A percentile compares a stretch with the other conserved stretches of the same genome.
Evolutionary conservation across 768 basidiomycete species (phyloP).

Genomic region (Nidula microcarpa): DNA sequence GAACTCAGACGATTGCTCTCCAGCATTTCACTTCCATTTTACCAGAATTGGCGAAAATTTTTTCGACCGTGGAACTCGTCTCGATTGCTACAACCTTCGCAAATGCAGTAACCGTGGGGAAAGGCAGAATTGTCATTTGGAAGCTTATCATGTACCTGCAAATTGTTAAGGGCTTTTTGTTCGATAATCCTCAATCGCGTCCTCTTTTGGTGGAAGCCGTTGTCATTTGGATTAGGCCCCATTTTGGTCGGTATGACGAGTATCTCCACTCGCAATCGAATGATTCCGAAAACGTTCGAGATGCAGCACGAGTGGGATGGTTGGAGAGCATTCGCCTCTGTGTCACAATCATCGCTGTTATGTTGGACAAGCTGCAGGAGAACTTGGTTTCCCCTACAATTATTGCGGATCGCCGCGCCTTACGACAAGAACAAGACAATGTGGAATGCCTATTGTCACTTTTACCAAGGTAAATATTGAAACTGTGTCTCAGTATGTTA

Average conservation of each 20-base stretch:
- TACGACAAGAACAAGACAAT: constrained; percentile 86
- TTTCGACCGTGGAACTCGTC: constrained; percentile 78
- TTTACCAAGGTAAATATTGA: constrained; percentile 66
- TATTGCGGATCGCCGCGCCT: constrained; percentile 53
- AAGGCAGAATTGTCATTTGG: constrained; percentile 89
- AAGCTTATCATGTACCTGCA: constrained; percentile 93
- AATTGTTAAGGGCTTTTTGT: constrained; percentile 83
- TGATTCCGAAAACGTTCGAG: constrained; percentile 65
- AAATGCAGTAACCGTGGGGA: constrained; percentile 71
- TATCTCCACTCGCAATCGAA: constrained; percentile 56
- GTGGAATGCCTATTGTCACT: constrained; percentile 82
- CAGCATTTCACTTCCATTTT: constrained; percentile 92
- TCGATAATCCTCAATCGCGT: constrained; percentile 78
- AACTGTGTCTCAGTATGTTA: not conserved
- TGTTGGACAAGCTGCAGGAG: constrained; percentile 87
- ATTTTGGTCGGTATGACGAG: constrained; percentile 91
- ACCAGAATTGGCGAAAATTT: constrained; percentile 82
- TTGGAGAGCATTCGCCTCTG: constrained; percentile 88
- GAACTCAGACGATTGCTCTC: constrained; percentile 91
- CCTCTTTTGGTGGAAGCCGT: constrained; percentile 81
- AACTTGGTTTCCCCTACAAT: constrained; percentile 68
- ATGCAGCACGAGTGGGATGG: constrained; percentile 82
- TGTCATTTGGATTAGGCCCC: constrained; percentile 91
- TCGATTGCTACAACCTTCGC: constrained; percentile 85
- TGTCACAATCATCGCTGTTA: constrained; percentile 83